Conservation (phyloP, 2,329 filamentous ascomycete species). For the Aspergillus clavatus region DNA sequence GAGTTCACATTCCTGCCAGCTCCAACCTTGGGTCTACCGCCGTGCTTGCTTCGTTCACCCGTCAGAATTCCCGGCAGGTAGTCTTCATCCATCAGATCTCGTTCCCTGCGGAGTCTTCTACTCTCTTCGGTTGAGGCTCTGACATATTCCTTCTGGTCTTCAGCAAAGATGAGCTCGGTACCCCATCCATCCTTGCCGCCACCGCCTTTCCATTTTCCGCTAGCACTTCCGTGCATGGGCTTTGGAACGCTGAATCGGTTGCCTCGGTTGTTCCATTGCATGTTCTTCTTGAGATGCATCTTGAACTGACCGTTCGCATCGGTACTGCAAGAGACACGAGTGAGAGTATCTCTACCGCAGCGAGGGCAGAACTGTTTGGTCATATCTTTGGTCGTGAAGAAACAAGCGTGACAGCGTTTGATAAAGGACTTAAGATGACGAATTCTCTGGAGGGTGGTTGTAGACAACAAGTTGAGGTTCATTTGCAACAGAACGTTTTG, state of each 20-base stretch:
- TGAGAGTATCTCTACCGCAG: slow-evolving; percentile 83
- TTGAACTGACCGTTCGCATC: slow-evolving; percentile 74
- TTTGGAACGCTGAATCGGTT: slow-evolving; percentile 93
- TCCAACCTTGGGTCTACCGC: slow-evolving; percentile 71
- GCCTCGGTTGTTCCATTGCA: slow-evolving; percentile 91
- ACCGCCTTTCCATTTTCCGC: slow-evolving; percentile 62
- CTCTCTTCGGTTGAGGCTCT: slow-evolving; percentile 60
- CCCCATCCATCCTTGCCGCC: slow-evolving; percentile 89
- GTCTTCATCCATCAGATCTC: slow-evolving; percentile 91
- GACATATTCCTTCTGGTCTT: slow-evolving; percentile 93
- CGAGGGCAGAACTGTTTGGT: slow-evolving; percentile 84
- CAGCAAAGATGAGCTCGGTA: slow-evolving; percentile 72
- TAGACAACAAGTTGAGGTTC: slow-evolving; percentile 83
- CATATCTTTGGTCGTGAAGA: slow-evolving; percentile 78
- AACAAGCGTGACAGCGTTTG: slow-evolving; percentile 90
- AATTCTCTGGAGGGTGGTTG: slow-evolving; percentile 68
- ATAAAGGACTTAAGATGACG: slow-evolving; percentile 82
- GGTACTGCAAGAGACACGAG: slow-evolving; percentile 79
- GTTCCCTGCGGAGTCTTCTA: slow-evolving; percentile 57
- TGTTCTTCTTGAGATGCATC: slow-evolving; percentile 86
- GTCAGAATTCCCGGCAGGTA: slow-evolving; percentile 81
- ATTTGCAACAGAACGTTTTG: slow-evolving; percentile 94
- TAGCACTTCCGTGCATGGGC: slow-evolving; percentile 73
- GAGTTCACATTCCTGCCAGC: slow-evolving; percentile 84
- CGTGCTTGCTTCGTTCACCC: slow-evolving; percentile 63